A percentile compares a stretch with the other conserved stretches of the same genome.
These are phyloP conservation scores for Lindgomyces ingoldianus DNA, from an alignment of 495 filamentous ascomycete species.

Conservation along the genomic window DNA sequence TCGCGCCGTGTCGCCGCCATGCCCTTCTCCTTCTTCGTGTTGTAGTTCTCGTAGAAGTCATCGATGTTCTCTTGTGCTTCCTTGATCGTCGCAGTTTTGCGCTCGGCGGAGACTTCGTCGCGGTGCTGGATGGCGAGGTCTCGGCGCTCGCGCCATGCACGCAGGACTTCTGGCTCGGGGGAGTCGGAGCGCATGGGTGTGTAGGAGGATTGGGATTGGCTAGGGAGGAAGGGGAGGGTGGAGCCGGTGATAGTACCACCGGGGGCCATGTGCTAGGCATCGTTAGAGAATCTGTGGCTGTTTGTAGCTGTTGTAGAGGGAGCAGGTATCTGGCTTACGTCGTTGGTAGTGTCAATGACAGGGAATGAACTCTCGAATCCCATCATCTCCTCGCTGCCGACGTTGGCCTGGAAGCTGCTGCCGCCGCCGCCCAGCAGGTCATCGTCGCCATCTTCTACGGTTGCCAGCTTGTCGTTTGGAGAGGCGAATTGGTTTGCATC, in stretches of 20 bases:
- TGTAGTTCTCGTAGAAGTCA: constrained; percentile 99
- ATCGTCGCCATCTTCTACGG: constrained; percentile 62
- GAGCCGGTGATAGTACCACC: constrained; percentile 86
- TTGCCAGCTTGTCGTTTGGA: constrained; percentile 64
- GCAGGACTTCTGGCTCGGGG: constrained; percentile 84
- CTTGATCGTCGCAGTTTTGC: constrained; percentile 78
- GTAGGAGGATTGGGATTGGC: constrained; percentile 51
- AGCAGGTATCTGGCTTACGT: constrained; percentile 67
- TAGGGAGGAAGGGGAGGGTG: constrained; percentile 68
- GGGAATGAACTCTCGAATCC: constrained; percentile 89
- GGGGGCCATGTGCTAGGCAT: constrained; percentile 70
- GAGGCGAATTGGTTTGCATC: constrained; percentile 90
- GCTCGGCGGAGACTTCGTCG: constrained; percentile 70
- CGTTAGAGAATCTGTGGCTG: background rate
- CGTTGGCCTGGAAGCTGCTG: constrained; percentile 43
- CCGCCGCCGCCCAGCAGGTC: constrained; percentile 69
- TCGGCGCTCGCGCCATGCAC: constrained; percentile 88
- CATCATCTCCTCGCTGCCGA: constrained; percentile 55
- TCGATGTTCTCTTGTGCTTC: constrained; percentile 89
- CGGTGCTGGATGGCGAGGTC: constrained; percentile 74
- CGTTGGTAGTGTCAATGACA: constrained; percentile 73
- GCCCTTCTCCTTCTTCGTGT: constrained; percentile 90
- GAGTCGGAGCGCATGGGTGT: constrained; percentile 57
- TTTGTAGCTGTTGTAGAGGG: background rate
- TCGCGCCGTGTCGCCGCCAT: constrained; percentile 82